Base-by-base conservation (phyloP, 2,329 filamentous ascomycete genomes). In the Stromatinia cepivora region DNA sequence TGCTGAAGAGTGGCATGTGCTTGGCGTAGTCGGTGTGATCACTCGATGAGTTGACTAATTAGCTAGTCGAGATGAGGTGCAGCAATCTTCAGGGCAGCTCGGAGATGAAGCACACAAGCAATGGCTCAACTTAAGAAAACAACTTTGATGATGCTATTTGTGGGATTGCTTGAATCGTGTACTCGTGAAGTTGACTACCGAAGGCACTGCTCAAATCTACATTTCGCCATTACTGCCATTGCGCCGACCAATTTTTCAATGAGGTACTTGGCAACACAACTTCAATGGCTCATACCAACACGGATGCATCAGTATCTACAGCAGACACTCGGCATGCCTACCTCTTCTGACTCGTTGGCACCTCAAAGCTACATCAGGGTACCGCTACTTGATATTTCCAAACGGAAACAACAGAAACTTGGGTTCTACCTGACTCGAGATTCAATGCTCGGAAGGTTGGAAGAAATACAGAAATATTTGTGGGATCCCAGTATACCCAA, bases 301-400 rank as follows among this genome's bases (percentile, higher is more conserved):
- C 4, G 20, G 11, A 7, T 39, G 13, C 8, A 57, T 57, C 11
- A n/a, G 11, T 1, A 20, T 48, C 46, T 10, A 48, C 9, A 4
- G 15, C 15, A 48, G 31, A 57, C 20, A n/a, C 6, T 7, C 22
- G 13, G 6, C 1, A 39, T 15, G n/a, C 1, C 13, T 11, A 22
- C 2, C 6, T 7, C 36, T n/a, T 39, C 0, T 3, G 22, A 6
- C 22, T 1, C 13, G 3, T 39, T 4, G 3, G 11, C 1, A 0
- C 31, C 0, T n/a, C 31, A 39, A n/a, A n/a, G 2, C 15, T n/a
- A n/a, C 20, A 39, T 22, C 20, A 8, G 13, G 4, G 1, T 2
- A n/a, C 6, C 1, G 20, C 20, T 36, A 11, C 31, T 13, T 11
- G 2, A 36, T 42, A 17, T 17, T 42, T 42, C 11, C 39, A n/a